phyloP scores from a whole-genome alignment of 495 filamentous ascomycete species.

The Xylaria curta region DNA sequence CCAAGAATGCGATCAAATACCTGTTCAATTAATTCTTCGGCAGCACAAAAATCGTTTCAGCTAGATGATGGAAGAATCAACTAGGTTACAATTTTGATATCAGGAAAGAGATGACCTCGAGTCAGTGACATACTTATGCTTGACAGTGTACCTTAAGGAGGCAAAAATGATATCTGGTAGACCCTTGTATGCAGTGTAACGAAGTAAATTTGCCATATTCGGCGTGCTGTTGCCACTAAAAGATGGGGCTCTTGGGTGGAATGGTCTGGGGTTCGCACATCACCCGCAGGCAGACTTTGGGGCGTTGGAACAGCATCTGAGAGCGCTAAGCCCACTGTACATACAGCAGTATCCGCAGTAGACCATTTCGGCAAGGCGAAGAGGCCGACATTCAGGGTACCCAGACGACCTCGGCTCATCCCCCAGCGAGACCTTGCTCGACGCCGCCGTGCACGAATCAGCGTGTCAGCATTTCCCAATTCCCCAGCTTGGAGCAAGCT shows the following conservation, averaged over 20 bases:
- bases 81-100: not conserved
- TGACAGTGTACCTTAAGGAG: not conserved
- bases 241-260: not conserved
- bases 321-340: slow-evolving; percentile 2
- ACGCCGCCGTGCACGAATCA: slow-evolving; percentile 48
- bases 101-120: not conserved
- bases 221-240: not conserved
- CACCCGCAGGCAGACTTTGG: slow-evolving; percentile 1
- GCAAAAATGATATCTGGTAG: not conserved
- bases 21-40: not conserved
- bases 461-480: slow-evolving; percentile 52
- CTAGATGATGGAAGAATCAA: not conserved
- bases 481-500: slow-evolving; percentile 34
- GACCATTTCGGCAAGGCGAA: slow-evolving; percentile 4
- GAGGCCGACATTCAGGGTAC: not conserved
- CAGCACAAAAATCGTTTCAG: not conserved
- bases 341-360: not conserved
- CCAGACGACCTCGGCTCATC: slow-evolving; percentile 42
- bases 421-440: slow-evolving; percentile 1
- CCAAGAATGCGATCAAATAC: not conserved
- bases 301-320: not conserved
- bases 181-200: not conserved
- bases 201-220: not conserved
- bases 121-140: not conserved
- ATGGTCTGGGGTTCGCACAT: slow-evolving; percentile 8